A percentile compares a stretch with the other conserved stretches of the same genome.
phyloP scores from a whole-genome alignment of 1,284 basidiomycete species.

The Trametes pubescens region DNA sequence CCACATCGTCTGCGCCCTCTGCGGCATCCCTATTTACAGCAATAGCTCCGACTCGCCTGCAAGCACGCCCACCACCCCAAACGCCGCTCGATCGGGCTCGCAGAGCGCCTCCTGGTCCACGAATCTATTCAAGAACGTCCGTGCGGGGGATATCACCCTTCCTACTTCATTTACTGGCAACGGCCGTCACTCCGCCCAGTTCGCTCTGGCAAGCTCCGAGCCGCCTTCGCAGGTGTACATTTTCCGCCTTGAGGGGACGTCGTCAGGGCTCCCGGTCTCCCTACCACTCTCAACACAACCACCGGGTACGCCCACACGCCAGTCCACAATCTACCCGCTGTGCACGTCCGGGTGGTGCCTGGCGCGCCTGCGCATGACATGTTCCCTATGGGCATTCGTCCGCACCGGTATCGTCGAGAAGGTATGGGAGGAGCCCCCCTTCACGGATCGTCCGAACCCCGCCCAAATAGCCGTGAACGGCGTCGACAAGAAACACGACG shows the following conservation, averaged over 20 bases:
- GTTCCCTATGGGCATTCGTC: slow-evolving; percentile 91
- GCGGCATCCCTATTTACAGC: slow-evolving; percentile 65
- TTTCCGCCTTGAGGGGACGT: slow-evolving; percentile 58
- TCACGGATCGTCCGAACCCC: slow-evolving; percentile 41
- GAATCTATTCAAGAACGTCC: slow-evolving; percentile 63
- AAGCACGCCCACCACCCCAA: slow-evolving; percentile 43
- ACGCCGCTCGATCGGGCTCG: slow-evolving; percentile 37
- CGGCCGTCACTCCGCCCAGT: slow-evolving; percentile 35
- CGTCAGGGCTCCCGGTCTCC: slow-evolving; percentile 42
- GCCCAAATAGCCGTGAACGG: slow-evolving; percentile 32
- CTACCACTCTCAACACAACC: slow-evolving; percentile 38
- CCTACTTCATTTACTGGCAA: slow-evolving; percentile 32
- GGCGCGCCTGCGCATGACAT: slow-evolving; percentile 82
- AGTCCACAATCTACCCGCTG: slow-evolving; percentile 65
- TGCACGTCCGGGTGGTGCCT: slow-evolving; percentile 84
- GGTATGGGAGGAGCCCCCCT: slow-evolving; percentile 79
- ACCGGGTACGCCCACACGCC: slow-evolving; percentile 31
- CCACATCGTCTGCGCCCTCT: slow-evolving; percentile 72
- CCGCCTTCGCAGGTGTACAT: slow-evolving; percentile 59
- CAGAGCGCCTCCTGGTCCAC: slow-evolving; percentile 59
- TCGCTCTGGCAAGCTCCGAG: slow-evolving; percentile 42
- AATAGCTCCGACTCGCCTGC: slow-evolving; percentile 30
- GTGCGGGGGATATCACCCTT: slow-evolving; percentile 44
- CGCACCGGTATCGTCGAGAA: slow-evolving; percentile 83
- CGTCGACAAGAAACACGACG: slow-evolving; percentile 31